These are phyloP conservation scores for Microbotryomycetes sp. DNA, from an alignment of 1,284 basidiomycete species.

Conservation along the genomic window DNA sequence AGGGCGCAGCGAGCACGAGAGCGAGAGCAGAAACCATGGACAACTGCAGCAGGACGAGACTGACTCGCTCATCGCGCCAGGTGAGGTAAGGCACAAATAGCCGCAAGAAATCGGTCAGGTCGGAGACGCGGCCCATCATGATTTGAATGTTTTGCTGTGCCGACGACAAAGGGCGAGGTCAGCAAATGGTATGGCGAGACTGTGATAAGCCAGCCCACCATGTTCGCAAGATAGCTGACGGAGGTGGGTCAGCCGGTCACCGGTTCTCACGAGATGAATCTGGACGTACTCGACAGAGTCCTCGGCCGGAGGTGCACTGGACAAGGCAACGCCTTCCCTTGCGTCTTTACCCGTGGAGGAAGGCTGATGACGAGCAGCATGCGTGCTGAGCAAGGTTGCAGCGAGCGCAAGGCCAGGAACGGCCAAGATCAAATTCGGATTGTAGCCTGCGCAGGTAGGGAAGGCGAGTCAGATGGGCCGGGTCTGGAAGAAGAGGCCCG, in stretches of 20 bases:
- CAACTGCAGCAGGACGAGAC: constrained; percentile 30
- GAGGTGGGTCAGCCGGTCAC: neutral
- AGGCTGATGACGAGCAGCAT: constrained; percentile 13
- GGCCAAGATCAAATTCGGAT: constrained; percentile 27
- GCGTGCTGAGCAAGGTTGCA: constrained; percentile 28
- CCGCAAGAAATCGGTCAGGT: constrained; percentile 30
- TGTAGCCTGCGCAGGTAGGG: constrained; percentile 32
- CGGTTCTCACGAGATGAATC: neutral
- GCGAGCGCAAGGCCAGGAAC: constrained; percentile 28
- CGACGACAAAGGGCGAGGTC: neutral
- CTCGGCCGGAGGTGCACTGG: constrained; percentile 16
- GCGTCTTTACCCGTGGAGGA: constrained; percentile 10
- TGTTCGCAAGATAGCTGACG: constrained; percentile 31
- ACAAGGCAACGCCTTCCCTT: neutral
- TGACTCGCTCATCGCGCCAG: constrained; percentile 30
- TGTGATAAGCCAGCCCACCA: constrained; percentile 6
- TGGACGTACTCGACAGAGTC: constrained; percentile 28
- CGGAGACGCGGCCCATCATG: constrained; percentile 35
- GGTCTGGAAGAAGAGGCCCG: fast-evolving
- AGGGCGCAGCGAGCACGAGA: constrained; percentile 16
- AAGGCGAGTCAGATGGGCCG: neutral
- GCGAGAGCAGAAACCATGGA: constrained; percentile 17
- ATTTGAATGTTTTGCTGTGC: constrained; percentile 35
- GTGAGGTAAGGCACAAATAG: constrained; percentile 31
- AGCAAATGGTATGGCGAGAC: neutral